Base-by-base conservation (phyloP, 306 rosid genomes). In the Begonia loranthoides region DNA sequence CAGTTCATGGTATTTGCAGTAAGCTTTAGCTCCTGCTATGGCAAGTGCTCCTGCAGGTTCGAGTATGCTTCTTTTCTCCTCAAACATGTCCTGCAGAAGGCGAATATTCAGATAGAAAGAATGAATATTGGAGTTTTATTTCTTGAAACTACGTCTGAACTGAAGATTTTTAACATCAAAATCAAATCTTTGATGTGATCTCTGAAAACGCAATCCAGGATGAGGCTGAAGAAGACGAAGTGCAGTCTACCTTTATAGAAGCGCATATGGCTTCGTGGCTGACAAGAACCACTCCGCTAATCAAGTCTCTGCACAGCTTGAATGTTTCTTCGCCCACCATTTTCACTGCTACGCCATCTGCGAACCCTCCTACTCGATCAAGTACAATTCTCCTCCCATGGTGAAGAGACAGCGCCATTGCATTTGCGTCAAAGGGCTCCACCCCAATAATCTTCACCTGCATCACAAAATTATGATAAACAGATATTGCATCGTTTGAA, bases 31-130 rank as follows among this genome's bases (percentile, higher is more conserved):
- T 65, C 96, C 94, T 45, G 96, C 94, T 51, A 87, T 86, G 57
- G 96, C 54, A 61, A 87, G 94, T 19, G 90, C 96, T 53, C 96
- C 94, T n/a, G 96, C 96, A 8, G 96, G 96, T 72, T 87, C 96
- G 57, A 87, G 56, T 45, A 87, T 87, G 79, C 78, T 73, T 67
- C 96, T 78, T 33, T 73, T 87, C 72, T 87, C 96, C 80, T 87
- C 94, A 66, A 83, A 87, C 96, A 87, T 87, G 63, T 87, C 94
- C 96, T 87, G 70, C 70, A 66, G 50, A 39, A 57, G 16, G 6
- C 41, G 57, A 67, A 70, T 56, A 55, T 57, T 13, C 62, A 13
- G 34, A 12, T 47, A 41, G 49, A 57, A 13, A 45, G 15, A 4
- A 13, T 19, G 51, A 50, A 11, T 28, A 28, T 28, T 28, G 36